Conservation (phyloP, 2,329 filamentous ascomycete genomes). For the Mollisia scopiformis region DNA sequence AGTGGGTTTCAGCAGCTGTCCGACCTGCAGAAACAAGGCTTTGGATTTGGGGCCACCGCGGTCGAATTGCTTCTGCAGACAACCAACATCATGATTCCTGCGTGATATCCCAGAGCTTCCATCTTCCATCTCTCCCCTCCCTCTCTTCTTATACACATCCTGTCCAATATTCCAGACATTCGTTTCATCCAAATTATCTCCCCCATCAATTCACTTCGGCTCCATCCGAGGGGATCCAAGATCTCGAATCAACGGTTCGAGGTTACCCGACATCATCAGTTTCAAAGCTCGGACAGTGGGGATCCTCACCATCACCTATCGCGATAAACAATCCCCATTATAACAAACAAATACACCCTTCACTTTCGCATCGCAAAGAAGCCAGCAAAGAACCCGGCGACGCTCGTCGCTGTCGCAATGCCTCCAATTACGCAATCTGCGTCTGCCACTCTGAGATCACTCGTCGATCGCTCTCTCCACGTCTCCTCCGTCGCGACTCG, state of each 20-base stretch:
- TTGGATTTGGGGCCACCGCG: too few relatives aligned
- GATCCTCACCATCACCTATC: neutral
- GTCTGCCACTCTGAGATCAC: neutral
- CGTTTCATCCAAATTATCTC: neutral
- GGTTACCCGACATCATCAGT: neutral
- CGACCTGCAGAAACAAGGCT: neutral
- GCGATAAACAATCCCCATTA: slow-evolving; percentile 8
- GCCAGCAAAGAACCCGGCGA: neutral
- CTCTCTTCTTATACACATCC: neutral
- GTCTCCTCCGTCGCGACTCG: slow-evolving; percentile 10
- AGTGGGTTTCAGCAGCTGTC: neutral
- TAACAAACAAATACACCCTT: neutral
- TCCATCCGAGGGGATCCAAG: neutral
- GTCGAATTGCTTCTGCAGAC: neutral
- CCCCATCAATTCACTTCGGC: neutral
- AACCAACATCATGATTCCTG: neutral
- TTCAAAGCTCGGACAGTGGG: slow-evolving; percentile 14
- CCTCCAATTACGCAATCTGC: slow-evolving; percentile 16
- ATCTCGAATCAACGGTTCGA: neutral
- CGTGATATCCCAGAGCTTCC: neutral
- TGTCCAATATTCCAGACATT: neutral
- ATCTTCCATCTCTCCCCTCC: neutral
- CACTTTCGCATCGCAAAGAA: neutral
- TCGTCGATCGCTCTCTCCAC: neutral
- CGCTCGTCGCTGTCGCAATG: slow-evolving; percentile 19